Conservation (phyloP, 208 protist genomes). For the Leishmania guyanensis region DNA sequence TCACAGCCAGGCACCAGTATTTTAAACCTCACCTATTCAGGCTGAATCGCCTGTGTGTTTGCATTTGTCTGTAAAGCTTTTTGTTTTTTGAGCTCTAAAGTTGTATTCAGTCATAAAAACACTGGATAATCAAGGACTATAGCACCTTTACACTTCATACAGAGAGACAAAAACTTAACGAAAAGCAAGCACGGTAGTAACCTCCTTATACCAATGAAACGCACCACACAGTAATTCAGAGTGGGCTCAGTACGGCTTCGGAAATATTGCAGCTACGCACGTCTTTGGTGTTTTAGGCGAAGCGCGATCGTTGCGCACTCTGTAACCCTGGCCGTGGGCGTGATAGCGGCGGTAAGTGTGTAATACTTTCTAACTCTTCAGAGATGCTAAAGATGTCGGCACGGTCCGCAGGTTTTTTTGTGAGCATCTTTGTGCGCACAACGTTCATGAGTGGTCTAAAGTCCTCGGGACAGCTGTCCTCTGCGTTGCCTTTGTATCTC, state of each 20-base stretch:
- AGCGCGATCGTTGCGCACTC: constrained; percentile 46
- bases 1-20: neutral
- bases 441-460: constrained; percentile 54
- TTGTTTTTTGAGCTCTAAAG: neutral
- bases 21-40: neutral
- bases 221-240: neutral
- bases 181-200: neutral
- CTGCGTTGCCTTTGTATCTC: constrained; percentile 31
- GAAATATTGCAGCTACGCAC: neutral
- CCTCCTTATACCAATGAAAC: neutral
- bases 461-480: constrained; percentile 33
- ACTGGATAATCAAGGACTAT: neutral
- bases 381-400: constrained; percentile 67
- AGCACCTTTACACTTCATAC: neutral
- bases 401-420: constrained; percentile 56
- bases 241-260: neutral
- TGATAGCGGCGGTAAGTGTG: constrained; percentile 28
- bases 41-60: neutral
- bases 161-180: neutral
- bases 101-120: neutral
- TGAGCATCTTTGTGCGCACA: constrained; percentile 57
- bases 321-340: constrained; percentile 47
- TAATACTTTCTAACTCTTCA: constrained; percentile 44
- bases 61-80: neutral
- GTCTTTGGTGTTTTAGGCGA: constrained; percentile 20